Conservation (phyloP, 441 rosid genomes). For the Breynia disticha region DNA sequence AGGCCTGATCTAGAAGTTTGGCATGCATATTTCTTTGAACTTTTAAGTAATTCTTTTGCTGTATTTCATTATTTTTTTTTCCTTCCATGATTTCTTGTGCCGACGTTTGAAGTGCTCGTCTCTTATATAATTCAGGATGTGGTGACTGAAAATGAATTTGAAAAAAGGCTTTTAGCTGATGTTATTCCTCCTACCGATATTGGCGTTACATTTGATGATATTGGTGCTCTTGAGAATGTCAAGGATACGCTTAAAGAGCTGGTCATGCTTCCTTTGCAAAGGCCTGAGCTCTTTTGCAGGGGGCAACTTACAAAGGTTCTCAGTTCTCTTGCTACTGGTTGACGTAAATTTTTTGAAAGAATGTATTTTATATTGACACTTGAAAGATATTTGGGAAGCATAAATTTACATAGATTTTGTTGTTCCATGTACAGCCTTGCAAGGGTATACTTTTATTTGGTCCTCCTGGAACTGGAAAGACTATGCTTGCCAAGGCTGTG, state of each 20-base stretch:
- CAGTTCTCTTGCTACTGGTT: neutral
- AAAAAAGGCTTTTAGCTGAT: constrained; percentile 81
- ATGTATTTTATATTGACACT: no score
- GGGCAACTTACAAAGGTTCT: constrained; percentile 83
- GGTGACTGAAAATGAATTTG: constrained; percentile 88
- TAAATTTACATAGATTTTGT: no score
- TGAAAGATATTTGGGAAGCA: no score
- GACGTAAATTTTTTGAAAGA: neutral
- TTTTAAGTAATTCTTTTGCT: neutral
- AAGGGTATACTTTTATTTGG: constrained; percentile 91
- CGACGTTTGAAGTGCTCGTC: constrained; percentile 10
- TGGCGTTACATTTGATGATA: constrained; percentile 85
- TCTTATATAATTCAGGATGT: constrained; percentile 56
- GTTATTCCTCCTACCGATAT: constrained; percentile 93
- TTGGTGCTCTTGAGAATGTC: constrained; percentile 91
- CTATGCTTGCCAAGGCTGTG: constrained; percentile 92
- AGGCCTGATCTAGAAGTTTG: neutral
- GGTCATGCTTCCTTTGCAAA: constrained; percentile 90
- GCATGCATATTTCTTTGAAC: neutral
- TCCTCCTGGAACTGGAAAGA: constrained; percentile 96
- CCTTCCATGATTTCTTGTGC: neutral
- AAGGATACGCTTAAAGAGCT: constrained; percentile 89
- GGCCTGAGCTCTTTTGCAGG: constrained; percentile 92
- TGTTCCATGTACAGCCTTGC: constrained; percentile 53
- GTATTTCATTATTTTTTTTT: neutral